A percentile compares a stretch with the other conserved stretches of the same genome.
These are phyloP conservation scores for Aureobasidium sp. DNA, from an alignment of 2,329 filamentous ascomycete species.

Conservation along the genomic window DNA sequence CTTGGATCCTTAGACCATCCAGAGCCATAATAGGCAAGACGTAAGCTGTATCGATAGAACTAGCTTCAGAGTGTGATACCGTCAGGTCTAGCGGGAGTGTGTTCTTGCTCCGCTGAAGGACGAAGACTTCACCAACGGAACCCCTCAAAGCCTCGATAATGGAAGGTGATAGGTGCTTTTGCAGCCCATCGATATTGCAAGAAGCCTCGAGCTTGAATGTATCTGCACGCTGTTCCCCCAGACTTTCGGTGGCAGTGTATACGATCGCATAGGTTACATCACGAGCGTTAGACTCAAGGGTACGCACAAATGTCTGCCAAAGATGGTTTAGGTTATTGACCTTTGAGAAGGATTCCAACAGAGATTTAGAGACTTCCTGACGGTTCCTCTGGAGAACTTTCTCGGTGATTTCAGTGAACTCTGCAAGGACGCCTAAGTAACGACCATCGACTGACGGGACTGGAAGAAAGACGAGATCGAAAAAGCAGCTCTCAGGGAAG, in stretches of 20 bases:
- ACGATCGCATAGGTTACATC: neutral
- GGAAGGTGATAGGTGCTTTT: neutral
- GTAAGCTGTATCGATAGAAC: constrained; percentile 3
- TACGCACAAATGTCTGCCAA: neutral
- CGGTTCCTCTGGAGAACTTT: constrained; percentile 6
- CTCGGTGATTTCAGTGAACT: constrained; percentile 11
- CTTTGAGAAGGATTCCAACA: neutral
- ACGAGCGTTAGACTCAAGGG: neutral
- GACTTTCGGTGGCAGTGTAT: neutral
- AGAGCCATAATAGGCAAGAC: constrained; percentile 21
- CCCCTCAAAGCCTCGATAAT: neutral
- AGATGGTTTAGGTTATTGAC: neutral
- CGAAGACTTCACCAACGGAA: neutral
- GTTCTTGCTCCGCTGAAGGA: neutral
- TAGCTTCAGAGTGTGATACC: neutral
- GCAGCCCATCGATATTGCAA: neutral
- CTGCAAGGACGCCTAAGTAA: constrained; percentile 12
- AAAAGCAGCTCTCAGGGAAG: constrained; percentile 26
- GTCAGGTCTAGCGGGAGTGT: constrained; percentile 9
- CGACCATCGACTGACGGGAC: constrained; percentile 19
- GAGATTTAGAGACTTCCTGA: neutral
- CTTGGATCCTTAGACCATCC: constrained; percentile 29
- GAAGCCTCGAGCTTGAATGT: constrained; percentile 16
- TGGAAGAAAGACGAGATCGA: constrained; percentile 24
- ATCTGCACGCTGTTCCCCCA: neutral